Evolutionary conservation across 75 land plant genomes (phyloP).

Genomic region (Cryptomeria japonica): DNA sequence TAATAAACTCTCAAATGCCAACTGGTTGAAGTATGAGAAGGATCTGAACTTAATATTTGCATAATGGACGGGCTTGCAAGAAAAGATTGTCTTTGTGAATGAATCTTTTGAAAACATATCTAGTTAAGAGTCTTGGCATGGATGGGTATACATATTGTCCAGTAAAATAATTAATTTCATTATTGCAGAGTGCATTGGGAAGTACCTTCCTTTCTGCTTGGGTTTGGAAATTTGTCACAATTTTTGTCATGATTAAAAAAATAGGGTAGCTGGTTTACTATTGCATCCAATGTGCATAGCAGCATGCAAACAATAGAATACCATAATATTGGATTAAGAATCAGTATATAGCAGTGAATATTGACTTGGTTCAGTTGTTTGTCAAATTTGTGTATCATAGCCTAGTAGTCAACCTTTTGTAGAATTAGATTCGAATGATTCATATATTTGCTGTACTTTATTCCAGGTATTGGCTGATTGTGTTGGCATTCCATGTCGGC

Average conservation of each 20-base stretch:
- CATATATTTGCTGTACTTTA: background rate
- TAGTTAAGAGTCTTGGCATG: background rate
- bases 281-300: background rate
- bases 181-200: background rate
- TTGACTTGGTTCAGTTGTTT: background rate
- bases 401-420: background rate
- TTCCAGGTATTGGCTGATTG: conserved; percentile 91
- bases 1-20: background rate
- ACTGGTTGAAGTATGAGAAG: background rate
- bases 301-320: background rate
- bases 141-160: background rate
- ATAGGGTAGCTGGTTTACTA: background rate
- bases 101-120: background rate
- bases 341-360: background rate
- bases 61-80: background rate
- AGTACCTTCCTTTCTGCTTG: background rate
- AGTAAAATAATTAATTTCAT: background rate
- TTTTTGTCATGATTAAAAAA: background rate
- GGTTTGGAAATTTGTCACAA: background rate
- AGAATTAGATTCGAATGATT: background rate
- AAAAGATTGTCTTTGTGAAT: background rate
- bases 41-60: background rate
- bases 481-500: conserved; percentile 82
- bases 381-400: background rate
- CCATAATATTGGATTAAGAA: background rate